Percentiles rank a stretch among this genome's conserved stretches.
These are phyloP conservation scores for Penicillium flavigenum DNA, from an alignment of 495 filamentous ascomycete species.

Conservation along the genomic window DNA sequence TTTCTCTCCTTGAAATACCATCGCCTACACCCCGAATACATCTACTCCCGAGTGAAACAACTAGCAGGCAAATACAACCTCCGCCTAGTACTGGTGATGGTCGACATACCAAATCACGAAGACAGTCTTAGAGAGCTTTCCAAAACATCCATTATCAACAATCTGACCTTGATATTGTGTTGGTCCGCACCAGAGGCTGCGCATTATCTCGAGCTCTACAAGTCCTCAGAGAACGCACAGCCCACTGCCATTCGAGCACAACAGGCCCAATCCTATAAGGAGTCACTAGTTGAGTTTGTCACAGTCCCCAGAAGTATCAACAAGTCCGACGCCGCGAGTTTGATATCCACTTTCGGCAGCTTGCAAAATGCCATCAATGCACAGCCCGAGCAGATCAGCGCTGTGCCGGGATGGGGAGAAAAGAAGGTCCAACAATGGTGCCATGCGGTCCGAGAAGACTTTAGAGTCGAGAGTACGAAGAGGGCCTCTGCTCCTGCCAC, in stretches of 20 bases:
- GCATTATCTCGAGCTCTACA: slow-evolving; percentile 90
- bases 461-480: slow-evolving; percentile 68
- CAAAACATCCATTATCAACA: slow-evolving; percentile 87
- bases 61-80: slow-evolving; percentile 80
- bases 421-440: slow-evolving; percentile 89
- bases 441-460: slow-evolving; percentile 76
- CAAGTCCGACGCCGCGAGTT: slow-evolving; percentile 84
- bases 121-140: slow-evolving; percentile 76
- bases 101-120: slow-evolving; percentile 88
- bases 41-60: slow-evolving; percentile 84
- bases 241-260: slow-evolving; percentile 79
- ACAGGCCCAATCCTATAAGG: slow-evolving; percentile 77
- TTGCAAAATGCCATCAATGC: slow-evolving; percentile 85
- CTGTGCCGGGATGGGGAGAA: slow-evolving; percentile 90
- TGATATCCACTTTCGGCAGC: slow-evolving; percentile 87
- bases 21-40: slow-evolving; percentile 94
- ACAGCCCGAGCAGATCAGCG: slow-evolving; percentile 73
- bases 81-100: slow-evolving; percentile 81
- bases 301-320: slow-evolving; percentile 88
- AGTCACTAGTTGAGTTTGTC: slow-evolving; percentile 89
- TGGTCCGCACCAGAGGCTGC: slow-evolving; percentile 93
- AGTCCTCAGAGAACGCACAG: slow-evolving; percentile 82
- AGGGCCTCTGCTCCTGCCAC: slow-evolving; percentile 44
- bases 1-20: slow-evolving; percentile 98
- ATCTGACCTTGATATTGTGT: slow-evolving; percentile 86